A percentile compares a stretch with the other conserved stretches of the same genome.
Conservation (phyloP, 208 protist genomes). For the Ichthyophonus hoferi region DNA sequence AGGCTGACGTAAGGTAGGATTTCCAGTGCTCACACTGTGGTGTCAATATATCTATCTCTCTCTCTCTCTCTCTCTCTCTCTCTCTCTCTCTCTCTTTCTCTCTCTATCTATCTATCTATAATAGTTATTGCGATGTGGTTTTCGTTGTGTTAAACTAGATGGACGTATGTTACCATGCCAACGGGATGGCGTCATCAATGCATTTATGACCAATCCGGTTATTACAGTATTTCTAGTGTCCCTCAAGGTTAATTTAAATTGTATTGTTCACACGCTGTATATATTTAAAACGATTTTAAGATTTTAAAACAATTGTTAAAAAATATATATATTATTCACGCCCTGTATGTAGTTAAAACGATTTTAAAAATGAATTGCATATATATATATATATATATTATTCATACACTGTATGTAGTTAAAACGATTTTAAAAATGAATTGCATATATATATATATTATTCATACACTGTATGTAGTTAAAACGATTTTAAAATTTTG, state of each 20-base stretch:
- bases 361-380: too few relatives aligned
- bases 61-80: not conserved
- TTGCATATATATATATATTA: not conserved
- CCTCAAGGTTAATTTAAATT: slow-evolving; percentile 34
- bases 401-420: not conserved
- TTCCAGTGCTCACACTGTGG: too few relatives aligned
- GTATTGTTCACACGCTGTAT: not conserved
- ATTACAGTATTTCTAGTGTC: slow-evolving; percentile 47
- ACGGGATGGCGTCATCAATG: slow-evolving; percentile 24
- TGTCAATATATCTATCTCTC: not conserved
- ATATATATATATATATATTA: not conserved
- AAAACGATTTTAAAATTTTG: not conserved
- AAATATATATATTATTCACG: not conserved
- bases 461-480: too few relatives aligned
- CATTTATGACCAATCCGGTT: slow-evolving; percentile 31
- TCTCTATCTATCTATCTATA: not conserved
- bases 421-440: not conserved
- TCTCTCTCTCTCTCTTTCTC: not conserved
- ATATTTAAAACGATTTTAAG: not conserved
- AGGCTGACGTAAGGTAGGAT: too few relatives aligned
- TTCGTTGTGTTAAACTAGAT: slow-evolving; percentile 45
- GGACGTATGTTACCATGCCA: slow-evolving; percentile 35
- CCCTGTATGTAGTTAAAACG: not conserved
- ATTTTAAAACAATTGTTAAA: not conserved
- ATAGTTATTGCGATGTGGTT: slow-evolving; percentile 30